phyloP scores from a whole-genome alignment of 192 early-diverging fungal species.

The Backusella westeae region DNA sequence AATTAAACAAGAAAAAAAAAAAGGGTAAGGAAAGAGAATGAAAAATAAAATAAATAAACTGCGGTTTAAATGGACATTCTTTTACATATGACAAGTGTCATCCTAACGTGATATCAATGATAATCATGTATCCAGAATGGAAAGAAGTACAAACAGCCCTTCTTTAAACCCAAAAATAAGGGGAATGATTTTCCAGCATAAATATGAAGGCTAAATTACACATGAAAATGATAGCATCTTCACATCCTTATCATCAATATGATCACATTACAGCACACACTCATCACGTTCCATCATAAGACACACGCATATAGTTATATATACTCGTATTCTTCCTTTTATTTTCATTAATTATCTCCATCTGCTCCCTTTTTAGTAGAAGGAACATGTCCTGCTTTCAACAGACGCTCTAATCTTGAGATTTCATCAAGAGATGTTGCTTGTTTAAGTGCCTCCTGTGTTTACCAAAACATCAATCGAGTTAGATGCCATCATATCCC shows the following conservation, averaged over 20 bases:
- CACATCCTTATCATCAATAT: not conserved
- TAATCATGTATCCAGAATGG: not conserved
- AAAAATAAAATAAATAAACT: not conserved
- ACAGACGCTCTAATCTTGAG: conserved; percentile 61
- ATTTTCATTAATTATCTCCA: conserved; percentile 3
- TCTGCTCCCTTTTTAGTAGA: conserved; percentile 8
- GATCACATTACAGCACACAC: not conserved
- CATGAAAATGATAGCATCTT: no score
- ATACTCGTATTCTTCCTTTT: not conserved
- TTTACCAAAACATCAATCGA: not conserved
- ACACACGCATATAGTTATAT: not conserved
- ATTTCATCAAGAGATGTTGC: conserved; percentile 80
- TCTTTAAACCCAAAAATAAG: not conserved
- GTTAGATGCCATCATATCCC: not conserved
- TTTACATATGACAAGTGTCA: not conserved
- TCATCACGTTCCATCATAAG: not conserved
- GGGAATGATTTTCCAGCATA: not conserved
- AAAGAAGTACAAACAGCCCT: not conserved
- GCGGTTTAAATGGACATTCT: not conserved
- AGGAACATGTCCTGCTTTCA: conserved; percentile 58
- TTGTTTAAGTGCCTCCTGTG: conserved; percentile 64
- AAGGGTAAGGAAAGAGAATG: not conserved
- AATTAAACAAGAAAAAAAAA: not conserved
- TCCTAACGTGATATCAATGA: not conserved
- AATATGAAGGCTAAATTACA: not conserved